Base-by-base conservation (phyloP, 495 filamentous ascomycete species). In the Neurospora sublineolata region DNA sequence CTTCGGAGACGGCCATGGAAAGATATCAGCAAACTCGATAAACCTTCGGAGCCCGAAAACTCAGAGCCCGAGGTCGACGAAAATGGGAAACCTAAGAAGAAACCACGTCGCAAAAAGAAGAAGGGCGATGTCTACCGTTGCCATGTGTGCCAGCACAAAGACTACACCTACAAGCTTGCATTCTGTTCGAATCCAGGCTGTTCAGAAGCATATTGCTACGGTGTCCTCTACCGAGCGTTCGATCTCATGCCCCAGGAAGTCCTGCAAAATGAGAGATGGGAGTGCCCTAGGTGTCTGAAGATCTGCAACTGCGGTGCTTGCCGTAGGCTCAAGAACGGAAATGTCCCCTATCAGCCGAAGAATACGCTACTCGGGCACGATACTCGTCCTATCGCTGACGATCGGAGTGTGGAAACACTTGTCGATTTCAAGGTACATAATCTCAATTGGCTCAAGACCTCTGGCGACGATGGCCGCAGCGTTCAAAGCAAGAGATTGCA, bases 351-450 rank as follows among this genome's bases (percentile, higher is more conserved):
- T 74, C 86, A 92, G 74, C 95, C 94, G 0, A 92, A 89, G 74
- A 91, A 88, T 70, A 96, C 92, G 3, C 82, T 94, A 3, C 87
- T 97, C 14, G 95, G 94, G 0, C 92, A 96, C 77, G 93, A 97
- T 70, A 98, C 95, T 1, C 90, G 86, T 60, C 91, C 90, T 41
- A 87, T 97, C 38, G 93, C 94, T 18, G 95, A 99, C 79, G 89
- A 90, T 67, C 89, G 95, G 67, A 97, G 93, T 77, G 88, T 94
- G 14, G 94, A 98, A 77, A 88, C 88, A 44, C 83, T 97, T 16
- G 92, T 97, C 11, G 91, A 97, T 75, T 95, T 97, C 80, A 86
- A 89, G 14, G 83, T 90, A 33, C 93, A 93, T 18, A 98, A 98
- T 79, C 80, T 93, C 9, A 86, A 84, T 37, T 96, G 93, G 92